These are phyloP conservation scores for Candida corydali DNA, from an alignment of 805 yeast species.

Conservation along the genomic window DNA sequence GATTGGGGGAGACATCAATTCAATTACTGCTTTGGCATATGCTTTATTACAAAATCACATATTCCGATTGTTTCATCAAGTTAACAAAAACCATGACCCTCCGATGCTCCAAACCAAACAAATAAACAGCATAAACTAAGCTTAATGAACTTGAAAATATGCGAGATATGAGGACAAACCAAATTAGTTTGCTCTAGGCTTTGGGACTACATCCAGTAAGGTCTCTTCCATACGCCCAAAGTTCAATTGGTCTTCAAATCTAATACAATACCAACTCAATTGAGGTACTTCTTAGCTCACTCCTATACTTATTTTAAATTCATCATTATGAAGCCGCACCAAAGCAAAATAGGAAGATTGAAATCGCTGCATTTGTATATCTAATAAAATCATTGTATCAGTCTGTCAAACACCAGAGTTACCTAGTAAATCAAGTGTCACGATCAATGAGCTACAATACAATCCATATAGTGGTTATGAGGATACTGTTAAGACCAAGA, in stretches of 20 bases:
- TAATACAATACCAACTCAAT: conserved; percentile 2
- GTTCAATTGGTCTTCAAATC: conserved; percentile 19
- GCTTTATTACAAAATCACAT: conserved; percentile 51
- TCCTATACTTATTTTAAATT: conserved; percentile 18
- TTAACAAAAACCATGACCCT: conserved; percentile 55
- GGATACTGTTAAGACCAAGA: conserved; percentile 16
- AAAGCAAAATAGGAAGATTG: neutral
- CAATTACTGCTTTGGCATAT: conserved; percentile 50
- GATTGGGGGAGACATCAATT: conserved; percentile 77
- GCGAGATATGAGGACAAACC: neutral
- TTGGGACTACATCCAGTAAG: conserved; percentile 13
- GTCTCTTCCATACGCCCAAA: conserved; percentile 32
- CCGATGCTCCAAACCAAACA: too few relatives aligned
- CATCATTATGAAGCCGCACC: neutral
- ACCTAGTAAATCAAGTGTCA: conserved; percentile 1
- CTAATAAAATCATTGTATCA: neutral
- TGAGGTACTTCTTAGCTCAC: conserved; percentile 27
- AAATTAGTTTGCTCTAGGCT: conserved; percentile 7
- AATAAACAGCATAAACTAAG: too few relatives aligned
- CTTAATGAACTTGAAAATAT: too few relatives aligned
- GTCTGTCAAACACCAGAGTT: neutral
- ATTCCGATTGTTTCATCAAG: conserved; percentile 59
- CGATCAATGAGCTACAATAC: conserved; percentile 4
- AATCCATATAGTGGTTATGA: conserved; percentile 3
- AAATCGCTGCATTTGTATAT: neutral